phyloP scores from a whole-genome alignment of 257 asterid genomes.

The Solanum paucissectum region DNA sequence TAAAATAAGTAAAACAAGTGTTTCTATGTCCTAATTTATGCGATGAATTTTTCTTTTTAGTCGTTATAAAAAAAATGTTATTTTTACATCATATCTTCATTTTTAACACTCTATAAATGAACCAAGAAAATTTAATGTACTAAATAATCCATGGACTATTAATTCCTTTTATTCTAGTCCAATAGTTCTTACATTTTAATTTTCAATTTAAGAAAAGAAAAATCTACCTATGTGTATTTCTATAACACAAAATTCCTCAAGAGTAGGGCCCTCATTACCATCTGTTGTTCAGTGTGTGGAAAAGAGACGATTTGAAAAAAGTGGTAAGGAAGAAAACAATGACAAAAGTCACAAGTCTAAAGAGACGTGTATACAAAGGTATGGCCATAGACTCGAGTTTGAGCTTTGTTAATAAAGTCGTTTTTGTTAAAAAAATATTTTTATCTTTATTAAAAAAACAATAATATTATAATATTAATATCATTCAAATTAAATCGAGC shows the following conservation, averaged over 20 bases:
- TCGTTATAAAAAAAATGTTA: background rate
- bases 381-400: background rate
- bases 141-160: background rate
- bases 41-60: background rate
- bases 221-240: background rate
- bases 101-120: background rate
- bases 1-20: background rate
- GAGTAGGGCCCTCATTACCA: background rate
- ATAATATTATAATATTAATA: too few species aligned
- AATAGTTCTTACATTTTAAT: background rate
- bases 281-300: background rate
- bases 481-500: rapidly evolving
- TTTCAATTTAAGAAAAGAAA: background rate
- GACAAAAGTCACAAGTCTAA: background rate
- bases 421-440: too few species aligned
- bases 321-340: background rate
- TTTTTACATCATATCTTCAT: background rate
- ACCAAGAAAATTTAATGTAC: background rate
- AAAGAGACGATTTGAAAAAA: background rate
- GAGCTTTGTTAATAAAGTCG: background rate
- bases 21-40: background rate
- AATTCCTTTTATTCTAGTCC: background rate
- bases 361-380: background rate
- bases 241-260: background rate
- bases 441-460: too few species aligned